phyloP scores from a whole-genome alignment of 768 basidiomycete species.

The Cyclocybe cylindracea region DNA sequence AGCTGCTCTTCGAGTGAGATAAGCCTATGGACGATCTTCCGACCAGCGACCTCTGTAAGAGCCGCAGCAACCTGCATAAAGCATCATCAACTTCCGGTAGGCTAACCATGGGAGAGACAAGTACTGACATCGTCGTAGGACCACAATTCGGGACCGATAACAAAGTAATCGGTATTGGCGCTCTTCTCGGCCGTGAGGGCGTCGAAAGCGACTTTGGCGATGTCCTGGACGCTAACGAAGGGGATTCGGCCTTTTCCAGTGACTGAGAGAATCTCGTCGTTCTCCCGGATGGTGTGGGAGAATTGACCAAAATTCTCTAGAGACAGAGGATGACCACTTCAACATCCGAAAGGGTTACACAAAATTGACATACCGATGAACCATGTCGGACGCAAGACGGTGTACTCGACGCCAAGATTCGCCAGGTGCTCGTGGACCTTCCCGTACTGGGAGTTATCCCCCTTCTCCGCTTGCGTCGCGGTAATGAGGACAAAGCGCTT shows the following conservation, averaged over 20 bases:
- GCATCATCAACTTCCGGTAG: background rate
- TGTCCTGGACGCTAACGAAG: slow-evolving; percentile 25
- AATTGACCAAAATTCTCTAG: slow-evolving; percentile 30
- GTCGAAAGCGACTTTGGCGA: slow-evolving; percentile 26
- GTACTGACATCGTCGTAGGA: slow-evolving; percentile 12
- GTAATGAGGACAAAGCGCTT: slow-evolving; percentile 31
- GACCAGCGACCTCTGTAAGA: slow-evolving; percentile 21
- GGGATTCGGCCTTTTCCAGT: slow-evolving; percentile 21
- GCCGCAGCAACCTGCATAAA: slow-evolving; percentile 18
- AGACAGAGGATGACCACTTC: background rate
- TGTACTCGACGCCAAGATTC: slow-evolving; percentile 21
- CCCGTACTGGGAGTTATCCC: slow-evolving; percentile 12
- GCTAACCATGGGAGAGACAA: background rate
- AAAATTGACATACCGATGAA: slow-evolving; percentile 24
- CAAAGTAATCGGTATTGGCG: slow-evolving; percentile 1
- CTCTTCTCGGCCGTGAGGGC: slow-evolving; percentile 20
- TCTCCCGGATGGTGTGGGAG: slow-evolving; percentile 18
- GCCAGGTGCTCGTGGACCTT: slow-evolving; percentile 26
- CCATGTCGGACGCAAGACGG: slow-evolving; percentile 29
- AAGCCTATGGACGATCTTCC: slow-evolving; percentile 23
- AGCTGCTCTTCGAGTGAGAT: slow-evolving; percentile 13
- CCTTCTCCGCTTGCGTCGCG: slow-evolving; percentile 14
- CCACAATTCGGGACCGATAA: slow-evolving; percentile 10
- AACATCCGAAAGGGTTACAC: background rate
- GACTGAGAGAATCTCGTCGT: slow-evolving; percentile 15